A percentile compares a stretch with the other conserved stretches of the same genome.
phyloP scores from a whole-genome alignment of 2,329 filamentous ascomycete genomes.

The Aaosphaeria arxii region DNA sequence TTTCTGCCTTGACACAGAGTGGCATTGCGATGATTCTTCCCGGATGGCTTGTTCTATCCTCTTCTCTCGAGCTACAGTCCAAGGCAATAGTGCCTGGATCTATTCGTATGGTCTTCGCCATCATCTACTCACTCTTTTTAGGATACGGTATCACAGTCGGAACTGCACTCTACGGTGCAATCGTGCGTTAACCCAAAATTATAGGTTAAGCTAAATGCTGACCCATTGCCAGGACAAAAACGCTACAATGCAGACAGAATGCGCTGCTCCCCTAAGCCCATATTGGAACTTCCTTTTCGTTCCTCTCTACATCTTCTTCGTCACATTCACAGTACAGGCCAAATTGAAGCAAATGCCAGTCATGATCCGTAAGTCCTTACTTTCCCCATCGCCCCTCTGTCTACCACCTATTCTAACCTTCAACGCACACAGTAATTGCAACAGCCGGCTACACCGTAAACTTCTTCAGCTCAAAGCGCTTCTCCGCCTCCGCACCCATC shows the following conservation, averaged over 20 bases:
- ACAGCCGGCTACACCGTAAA: conserved; percentile 72
- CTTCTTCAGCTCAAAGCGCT: conserved; percentile 66
- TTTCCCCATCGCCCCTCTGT: background rate
- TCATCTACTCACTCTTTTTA: conserved; percentile 51
- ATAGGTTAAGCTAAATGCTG: too few relatives aligned
- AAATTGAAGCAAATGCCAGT: conserved; percentile 74
- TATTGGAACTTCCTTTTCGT: conserved; percentile 68
- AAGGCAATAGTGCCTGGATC: conserved; percentile 47
- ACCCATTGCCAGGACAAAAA: conserved; percentile 27
- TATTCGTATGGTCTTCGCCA: conserved; percentile 49
- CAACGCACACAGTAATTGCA: conserved; percentile 44
- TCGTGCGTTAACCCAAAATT: conserved; percentile 7
- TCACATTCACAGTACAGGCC: conserved; percentile 71
- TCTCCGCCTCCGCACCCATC: conserved; percentile 68
- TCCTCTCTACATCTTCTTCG: conserved; percentile 69
- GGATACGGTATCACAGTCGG: conserved; percentile 51
- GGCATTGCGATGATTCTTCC: conserved; percentile 50
- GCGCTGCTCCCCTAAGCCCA: conserved; percentile 45
- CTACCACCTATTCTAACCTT: background rate
- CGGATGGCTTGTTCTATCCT: conserved; percentile 47
- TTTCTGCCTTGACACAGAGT: conserved; percentile 48
- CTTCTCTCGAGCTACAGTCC: conserved; percentile 47
- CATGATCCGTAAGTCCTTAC: conserved; percentile 58
- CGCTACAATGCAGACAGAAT: conserved; percentile 42
- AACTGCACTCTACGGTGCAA: conserved; percentile 46